Evolutionary conservation across 2,329 filamentous ascomycete genomes (phyloP).

Genomic region (Phaeosphaeriaceae sp.): DNA sequence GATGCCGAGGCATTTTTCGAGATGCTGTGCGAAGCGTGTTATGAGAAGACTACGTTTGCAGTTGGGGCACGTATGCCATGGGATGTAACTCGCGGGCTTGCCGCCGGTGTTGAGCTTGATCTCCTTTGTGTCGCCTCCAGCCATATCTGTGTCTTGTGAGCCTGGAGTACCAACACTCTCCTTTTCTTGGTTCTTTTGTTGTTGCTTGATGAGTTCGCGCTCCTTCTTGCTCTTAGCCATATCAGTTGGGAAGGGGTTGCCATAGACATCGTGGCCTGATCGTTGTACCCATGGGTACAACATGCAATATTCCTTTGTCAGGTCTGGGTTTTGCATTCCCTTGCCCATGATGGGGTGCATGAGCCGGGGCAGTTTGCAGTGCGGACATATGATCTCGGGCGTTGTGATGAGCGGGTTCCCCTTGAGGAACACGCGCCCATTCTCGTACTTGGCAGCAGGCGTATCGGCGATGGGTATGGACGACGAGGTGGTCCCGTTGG

Average conservation of each 20-base stretch:
- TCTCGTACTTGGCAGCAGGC: conserved; percentile 72
- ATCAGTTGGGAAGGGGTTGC: conserved; percentile 78
- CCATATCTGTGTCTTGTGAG: conserved; percentile 51
- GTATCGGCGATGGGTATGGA: conserved; percentile 61
- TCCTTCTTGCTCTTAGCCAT: conserved; percentile 79
- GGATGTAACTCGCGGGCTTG: conserved; percentile 54
- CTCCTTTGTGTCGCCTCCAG: conserved; percentile 45
- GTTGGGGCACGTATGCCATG: conserved; percentile 64
- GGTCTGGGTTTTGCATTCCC: conserved; percentile 68
- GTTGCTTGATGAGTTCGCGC: conserved; percentile 60
- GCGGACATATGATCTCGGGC: conserved; percentile 73
- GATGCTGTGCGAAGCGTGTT: conserved; percentile 65
- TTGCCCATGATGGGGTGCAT: conserved; percentile 75
- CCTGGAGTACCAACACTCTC: conserved; percentile 55
- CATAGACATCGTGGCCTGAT: conserved; percentile 79
- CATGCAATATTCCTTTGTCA: conserved; percentile 73
- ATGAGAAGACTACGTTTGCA: conserved; percentile 68
- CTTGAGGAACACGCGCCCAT: conserved; percentile 71
- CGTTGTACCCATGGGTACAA: conserved; percentile 79
- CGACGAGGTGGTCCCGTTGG: conserved; percentile 53
- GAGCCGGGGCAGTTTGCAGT: conserved; percentile 76
- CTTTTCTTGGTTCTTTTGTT: conserved; percentile 51
- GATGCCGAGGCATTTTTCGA: conserved; percentile 66
- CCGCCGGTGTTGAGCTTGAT: conserved; percentile 58
- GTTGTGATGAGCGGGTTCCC: conserved; percentile 75